Base-by-base conservation (phyloP, 352 stramenopile species). In the Globisporangium viniferum region DNA sequence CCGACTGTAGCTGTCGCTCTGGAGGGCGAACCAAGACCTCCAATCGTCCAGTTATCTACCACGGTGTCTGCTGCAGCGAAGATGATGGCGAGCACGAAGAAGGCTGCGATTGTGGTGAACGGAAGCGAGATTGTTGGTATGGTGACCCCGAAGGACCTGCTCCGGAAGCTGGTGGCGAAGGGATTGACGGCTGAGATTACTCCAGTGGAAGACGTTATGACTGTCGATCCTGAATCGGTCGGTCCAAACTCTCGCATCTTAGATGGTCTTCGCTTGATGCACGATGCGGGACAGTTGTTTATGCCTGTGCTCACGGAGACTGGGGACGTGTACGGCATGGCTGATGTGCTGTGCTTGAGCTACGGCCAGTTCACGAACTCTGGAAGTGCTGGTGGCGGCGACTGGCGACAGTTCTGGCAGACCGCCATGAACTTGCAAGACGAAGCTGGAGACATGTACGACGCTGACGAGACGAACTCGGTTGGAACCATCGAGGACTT, bases 401-500 rank as follows among this genome's bases (percentile, higher is more conserved):
- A 95, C 70, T 96, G 89, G 89, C 78, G 86, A 22, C 84, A 93
- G 67, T 96, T 96, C 67, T 96, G 89, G 89, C 88, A 96, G 65
- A 92, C 82, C 1, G 88, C 88, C 0, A 91, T 96, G 78, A 92
- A 93, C 53, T 66, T 95, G 8, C 86, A 96, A 63, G 89, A 96
- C 51, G 85, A 96, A 70, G 78, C 88, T 7, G 86, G 85, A 7
- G 83, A 78, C 48, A 83, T 87, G 63, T 94, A 92, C 66, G 89
- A 92, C 36, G 75, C 80, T 8, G 87, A 95, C 53, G 89, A 96
- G 29, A 88, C 74, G 12, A 80, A 76, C 15, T 97, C 89, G 2
- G 86, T 97, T 2, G 88, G 88, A 15, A 97, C 89, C 4, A 97
- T 97, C 56, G 89, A 97, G 64, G 89, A 96, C 49, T 97, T 97